A percentile compares a stretch with the other conserved stretches of the same genome.
phyloP scores from a whole-genome alignment of 208 protist species.

The Naegleria fowleri region DNA sequence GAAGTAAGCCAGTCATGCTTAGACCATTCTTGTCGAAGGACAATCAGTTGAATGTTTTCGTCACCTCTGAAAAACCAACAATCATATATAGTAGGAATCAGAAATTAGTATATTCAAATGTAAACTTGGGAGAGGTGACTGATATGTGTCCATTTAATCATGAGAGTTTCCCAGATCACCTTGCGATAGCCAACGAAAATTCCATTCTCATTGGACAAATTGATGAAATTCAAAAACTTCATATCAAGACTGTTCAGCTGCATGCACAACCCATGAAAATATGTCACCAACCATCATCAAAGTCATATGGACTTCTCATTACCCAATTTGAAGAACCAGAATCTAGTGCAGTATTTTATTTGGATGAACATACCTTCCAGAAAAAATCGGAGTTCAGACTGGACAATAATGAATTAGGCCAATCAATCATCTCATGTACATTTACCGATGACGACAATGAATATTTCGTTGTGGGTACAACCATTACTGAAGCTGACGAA shows the following conservation, averaged over 20 bases:
- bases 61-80: slow-evolving; percentile 30
- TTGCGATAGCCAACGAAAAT: slow-evolving; percentile 22
- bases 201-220: slow-evolving; percentile 27
- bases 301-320: not conserved
- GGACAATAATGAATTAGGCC: not conserved
- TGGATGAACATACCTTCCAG: not conserved
- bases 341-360: not conserved
- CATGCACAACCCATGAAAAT: slow-evolving; percentile 25
- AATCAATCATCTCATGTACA: not conserved
- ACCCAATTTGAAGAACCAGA: not conserved
- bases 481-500: slow-evolving; percentile 29
- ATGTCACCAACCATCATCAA: slow-evolving; percentile 16
- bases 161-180: not conserved
- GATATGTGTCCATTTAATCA: slow-evolving; percentile 8
- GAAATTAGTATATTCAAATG: slow-evolving; percentile 35
- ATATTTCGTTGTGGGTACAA: slow-evolving; percentile 36
- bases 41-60: slow-evolving; percentile 29
- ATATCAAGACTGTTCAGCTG: slow-evolving; percentile 32
- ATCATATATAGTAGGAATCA: slow-evolving; percentile 35
- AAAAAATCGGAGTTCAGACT: not conserved
- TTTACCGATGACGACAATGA: slow-evolving; percentile 19
- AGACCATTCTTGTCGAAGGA: slow-evolving; percentile 8
- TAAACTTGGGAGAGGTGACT: slow-evolving; percentile 27
- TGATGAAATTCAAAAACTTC: slow-evolving; percentile 40
- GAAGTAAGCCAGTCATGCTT: slow-evolving; percentile 27